Base-by-base conservation (phyloP, 495 filamentous ascomycete species). In the Aspergillus nanangensis region DNA sequence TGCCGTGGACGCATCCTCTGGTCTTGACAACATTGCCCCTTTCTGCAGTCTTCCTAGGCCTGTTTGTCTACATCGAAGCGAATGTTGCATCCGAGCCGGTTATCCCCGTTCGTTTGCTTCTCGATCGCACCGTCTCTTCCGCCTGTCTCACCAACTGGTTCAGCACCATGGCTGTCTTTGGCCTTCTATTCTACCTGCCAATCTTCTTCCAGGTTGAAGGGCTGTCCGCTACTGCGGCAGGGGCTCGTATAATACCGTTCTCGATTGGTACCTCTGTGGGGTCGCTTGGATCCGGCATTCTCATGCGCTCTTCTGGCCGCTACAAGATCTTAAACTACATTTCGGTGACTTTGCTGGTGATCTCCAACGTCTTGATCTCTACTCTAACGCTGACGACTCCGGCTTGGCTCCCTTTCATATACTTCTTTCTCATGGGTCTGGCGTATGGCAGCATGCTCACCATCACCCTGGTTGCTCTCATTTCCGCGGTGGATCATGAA, bases 1-100 rank as follows among this genome's bases (percentile, higher is more conserved):
- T 95, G 0, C 86, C 89, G 2, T 95, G 91, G 91, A 78, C 70
- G 1, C 86, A 94, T 45, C 89, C 88, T 2, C 66, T 95, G n/a
- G 81, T 94, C 4, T 62, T 89, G 15, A 76, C 72, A 4, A 76
- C 80, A 0, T 62, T 96, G 11, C 81, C 84, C 0, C 67, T 93
- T 1, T 84, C 85, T 3, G 51, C 70, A 0, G 71, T 79, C 5
- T 81, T 80, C 43, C 48, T 76, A 3, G 48, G 60, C 1, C 29
- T 67, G 3, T 82, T 95, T 34, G 54, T 73, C 24, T 90, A 84
- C 64, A 74, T 95, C 43, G 82, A 87, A 64, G 78, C 78, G 8
- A 62, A 68, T 1, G 45, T 80, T 25, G 85, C 88, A 0, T 63
- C 67, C 19, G 88, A 95, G 59, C 91, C 91, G 13, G 72, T 95